Conservation (phyloP, 345 rosid species). For the Geranium rotundifolium region DNA sequence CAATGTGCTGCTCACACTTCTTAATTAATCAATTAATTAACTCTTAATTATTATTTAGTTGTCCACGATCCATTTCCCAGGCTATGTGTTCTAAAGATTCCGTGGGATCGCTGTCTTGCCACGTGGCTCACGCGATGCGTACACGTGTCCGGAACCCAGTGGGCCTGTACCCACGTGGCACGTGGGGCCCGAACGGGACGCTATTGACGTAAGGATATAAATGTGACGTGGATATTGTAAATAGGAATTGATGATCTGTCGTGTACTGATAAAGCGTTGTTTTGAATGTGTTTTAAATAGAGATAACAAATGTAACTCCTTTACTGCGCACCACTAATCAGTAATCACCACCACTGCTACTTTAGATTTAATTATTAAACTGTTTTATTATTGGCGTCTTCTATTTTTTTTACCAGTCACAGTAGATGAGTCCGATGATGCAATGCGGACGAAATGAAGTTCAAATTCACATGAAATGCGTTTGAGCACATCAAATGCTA, state of each 20-base stretch:
- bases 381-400: too few relatives aligned
- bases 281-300: too few relatives aligned
- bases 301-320: too few relatives aligned
- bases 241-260: too few relatives aligned
- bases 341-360: too few relatives aligned
- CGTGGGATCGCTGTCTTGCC: not conserved
- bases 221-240: not conserved
- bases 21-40: too few relatives aligned
- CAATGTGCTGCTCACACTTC: not conserved
- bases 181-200: not conserved
- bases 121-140: not conserved
- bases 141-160: not conserved
- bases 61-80: not conserved
- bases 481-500: not conserved
- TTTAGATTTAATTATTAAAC: too few relatives aligned
- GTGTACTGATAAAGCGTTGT: too few relatives aligned
- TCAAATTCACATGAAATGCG: constrained; percentile 51
- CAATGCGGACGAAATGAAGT: constrained; percentile 41
- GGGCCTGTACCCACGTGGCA: not conserved
- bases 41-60: not conserved
- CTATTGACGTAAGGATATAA: not conserved
- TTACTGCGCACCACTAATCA: too few relatives aligned
- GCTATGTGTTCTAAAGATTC: not conserved
- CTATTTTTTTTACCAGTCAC: too few relatives aligned
- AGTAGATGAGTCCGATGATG: too few relatives aligned